These are phyloP conservation scores for Fraxinus nigra DNA, from an alignment of 305 asterid genomes.

Conservation along the genomic window DNA sequence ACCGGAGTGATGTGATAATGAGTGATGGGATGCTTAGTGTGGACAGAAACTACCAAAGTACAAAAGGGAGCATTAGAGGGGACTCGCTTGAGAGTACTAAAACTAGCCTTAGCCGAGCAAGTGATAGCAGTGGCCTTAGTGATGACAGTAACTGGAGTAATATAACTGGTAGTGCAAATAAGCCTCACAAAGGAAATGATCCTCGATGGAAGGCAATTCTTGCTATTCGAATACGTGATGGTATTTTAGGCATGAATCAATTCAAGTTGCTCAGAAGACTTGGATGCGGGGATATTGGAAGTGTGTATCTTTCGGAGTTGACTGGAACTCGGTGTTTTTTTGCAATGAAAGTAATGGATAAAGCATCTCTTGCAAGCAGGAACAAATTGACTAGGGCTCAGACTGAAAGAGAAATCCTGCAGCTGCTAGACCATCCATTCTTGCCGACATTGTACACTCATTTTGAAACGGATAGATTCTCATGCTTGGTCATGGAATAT, in stretches of 20 bases:
- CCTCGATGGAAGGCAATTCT: slow-evolving; percentile 97
- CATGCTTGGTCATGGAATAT: slow-evolving; percentile 93
- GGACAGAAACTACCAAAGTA: slow-evolving; percentile 62
- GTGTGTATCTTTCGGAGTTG: slow-evolving; percentile 91
- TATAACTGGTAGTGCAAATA: slow-evolving; percentile 75
- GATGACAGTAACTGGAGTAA: slow-evolving; percentile 98
- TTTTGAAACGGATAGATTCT: slow-evolving; percentile 89
- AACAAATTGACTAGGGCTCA: slow-evolving; percentile 87
- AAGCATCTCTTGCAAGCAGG: slow-evolving; percentile 90
- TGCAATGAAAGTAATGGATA: slow-evolving; percentile 98
- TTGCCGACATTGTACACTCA: slow-evolving; percentile 95
- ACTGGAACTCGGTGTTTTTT: slow-evolving; percentile 76
- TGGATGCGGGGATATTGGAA: slow-evolving; percentile 95
- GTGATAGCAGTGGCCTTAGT: slow-evolving; percentile 91
- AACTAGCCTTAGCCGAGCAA: slow-evolving; percentile 83
- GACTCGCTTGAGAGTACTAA: slow-evolving; percentile 92
- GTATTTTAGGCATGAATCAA: slow-evolving; percentile 86
- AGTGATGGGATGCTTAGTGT: slow-evolving; percentile 91
- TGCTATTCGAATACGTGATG: slow-evolving; percentile 73
- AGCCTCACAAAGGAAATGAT: slow-evolving; percentile 96
- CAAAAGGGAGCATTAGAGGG: slow-evolving; percentile 65
- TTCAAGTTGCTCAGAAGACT: slow-evolving; percentile 81
- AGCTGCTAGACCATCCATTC: slow-evolving; percentile 95
- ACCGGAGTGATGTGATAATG: slow-evolving; percentile 71
- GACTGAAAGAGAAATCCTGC: slow-evolving; percentile 91